Conservation (phyloP, 306 rosid genomes). For the Oemleria cerasiformis region DNA sequence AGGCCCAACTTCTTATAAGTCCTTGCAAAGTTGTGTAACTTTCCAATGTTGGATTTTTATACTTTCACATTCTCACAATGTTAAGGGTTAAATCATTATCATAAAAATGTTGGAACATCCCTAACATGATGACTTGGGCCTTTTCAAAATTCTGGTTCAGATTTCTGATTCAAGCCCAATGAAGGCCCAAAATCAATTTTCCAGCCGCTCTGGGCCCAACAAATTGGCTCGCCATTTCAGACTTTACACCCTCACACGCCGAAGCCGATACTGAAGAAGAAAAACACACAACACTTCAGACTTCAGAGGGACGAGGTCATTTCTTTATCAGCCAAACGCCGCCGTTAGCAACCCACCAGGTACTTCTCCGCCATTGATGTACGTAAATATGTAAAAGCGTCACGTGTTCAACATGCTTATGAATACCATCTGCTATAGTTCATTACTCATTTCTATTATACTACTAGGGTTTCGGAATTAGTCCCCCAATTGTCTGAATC, state of each 20-base stretch:
- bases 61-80: too few species aligned
- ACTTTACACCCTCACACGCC: background rate
- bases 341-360: constrained; percentile 8
- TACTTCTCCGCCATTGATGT: background rate
- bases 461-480: background rate
- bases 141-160: too few species aligned
- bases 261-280: background rate
- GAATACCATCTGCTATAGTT: background rate
- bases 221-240: background rate
- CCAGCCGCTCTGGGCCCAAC: background rate
- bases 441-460: background rate
- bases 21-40: too few species aligned
- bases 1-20: too few species aligned
- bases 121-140: background rate
- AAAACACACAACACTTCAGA: background rate
- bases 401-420: background rate
- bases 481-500: too few species aligned
- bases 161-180: background rate
- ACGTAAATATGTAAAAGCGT: background rate
- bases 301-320: background rate
- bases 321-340: constrained; percentile 1
- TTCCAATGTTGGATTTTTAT: too few species aligned
- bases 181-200: background rate
- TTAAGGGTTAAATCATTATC: background rate
- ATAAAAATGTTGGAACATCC: constrained; percentile 3